A percentile compares a stretch with the other conserved stretches of the same genome.
These are phyloP conservation scores for Camelina hispida DNA, from an alignment of 345 rosid species.

Conservation along the genomic window DNA sequence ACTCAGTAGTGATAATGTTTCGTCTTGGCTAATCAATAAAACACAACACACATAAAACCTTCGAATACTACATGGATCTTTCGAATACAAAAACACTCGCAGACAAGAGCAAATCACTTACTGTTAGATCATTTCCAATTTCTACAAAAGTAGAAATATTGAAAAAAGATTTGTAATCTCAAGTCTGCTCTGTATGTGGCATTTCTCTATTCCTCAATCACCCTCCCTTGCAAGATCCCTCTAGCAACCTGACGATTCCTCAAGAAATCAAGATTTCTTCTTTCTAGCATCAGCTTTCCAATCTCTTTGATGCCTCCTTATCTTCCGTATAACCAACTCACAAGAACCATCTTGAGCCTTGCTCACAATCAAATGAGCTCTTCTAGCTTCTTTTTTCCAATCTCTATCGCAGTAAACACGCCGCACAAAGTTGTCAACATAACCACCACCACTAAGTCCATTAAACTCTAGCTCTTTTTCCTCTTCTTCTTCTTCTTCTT, in stretches of 20 bases:
- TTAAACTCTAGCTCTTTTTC: constrained; percentile 37
- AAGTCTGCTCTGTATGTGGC: neutral
- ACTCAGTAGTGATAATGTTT: neutral
- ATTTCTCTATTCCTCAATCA: neutral
- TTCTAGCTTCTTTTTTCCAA: constrained; percentile 84
- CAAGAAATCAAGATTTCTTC: constrained; percentile 42
- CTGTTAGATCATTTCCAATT: neutral
- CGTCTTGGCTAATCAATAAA: neutral
- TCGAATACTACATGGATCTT: neutral
- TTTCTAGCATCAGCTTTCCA: constrained; percentile 87
- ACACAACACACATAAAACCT: constrained; percentile 11
- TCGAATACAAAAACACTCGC: neutral
- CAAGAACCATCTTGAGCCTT: constrained; percentile 41
- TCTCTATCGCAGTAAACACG: constrained; percentile 60
- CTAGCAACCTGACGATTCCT: constrained; percentile 14
- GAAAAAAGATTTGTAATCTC: neutral
- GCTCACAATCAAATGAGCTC: constrained; percentile 46
- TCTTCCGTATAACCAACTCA: constrained; percentile 32
- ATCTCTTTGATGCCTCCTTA: constrained; percentile 51
- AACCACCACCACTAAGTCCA: constrained; percentile 22
- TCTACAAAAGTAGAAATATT: constrained; percentile 3
- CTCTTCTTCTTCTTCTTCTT: constrained; percentile 21
- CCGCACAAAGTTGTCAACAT: constrained; percentile 35
- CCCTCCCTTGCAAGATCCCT: constrained; percentile 2
- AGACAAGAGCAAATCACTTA: constrained; percentile 6